A percentile compares a stretch with the other conserved stretches of the same genome.
phyloP scores from a whole-genome alignment of 805 yeast species.

The Ogataea corticis region DNA sequence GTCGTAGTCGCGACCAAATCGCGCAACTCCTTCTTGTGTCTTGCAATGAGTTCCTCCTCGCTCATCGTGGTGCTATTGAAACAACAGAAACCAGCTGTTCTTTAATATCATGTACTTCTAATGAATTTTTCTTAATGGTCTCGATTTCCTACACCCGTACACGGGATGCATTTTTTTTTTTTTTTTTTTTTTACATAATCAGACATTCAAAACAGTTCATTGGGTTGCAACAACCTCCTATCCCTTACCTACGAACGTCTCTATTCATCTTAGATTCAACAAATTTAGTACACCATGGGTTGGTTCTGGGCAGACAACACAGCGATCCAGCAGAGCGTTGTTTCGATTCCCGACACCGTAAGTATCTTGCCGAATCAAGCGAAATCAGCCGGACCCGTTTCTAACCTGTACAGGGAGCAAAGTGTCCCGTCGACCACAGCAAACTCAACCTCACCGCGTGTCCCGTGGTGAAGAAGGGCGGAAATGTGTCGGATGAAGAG shows the following conservation, averaged over 20 bases:
- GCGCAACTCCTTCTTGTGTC: conserved; percentile 69
- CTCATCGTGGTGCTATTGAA: conserved; percentile 13
- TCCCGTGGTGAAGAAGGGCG: conserved; percentile 37
- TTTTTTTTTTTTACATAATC: conserved; percentile 4
- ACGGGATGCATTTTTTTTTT: neutral
- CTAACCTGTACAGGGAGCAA: conserved; percentile 13
- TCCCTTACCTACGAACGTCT: no score
- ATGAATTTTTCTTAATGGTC: neutral
- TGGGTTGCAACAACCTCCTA: no score
- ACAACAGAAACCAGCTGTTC: neutral
- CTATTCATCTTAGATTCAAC: neutral
- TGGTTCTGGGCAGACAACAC: conserved; percentile 79
- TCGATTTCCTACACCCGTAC: neutral
- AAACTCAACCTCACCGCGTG: conserved; percentile 25
- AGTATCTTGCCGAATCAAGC: neutral
- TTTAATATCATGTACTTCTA: neutral
- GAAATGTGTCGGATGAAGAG: conserved; percentile 32
- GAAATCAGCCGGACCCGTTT: neutral
- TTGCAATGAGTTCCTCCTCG: conserved; percentile 50
- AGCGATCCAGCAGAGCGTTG: neutral
- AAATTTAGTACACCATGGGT: conserved; percentile 46
- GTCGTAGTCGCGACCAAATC: conserved; percentile 69
- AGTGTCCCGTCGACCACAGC: conserved; percentile 32
- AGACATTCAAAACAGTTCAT: neutral
- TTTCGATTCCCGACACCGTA: neutral